phyloP scores from a whole-genome alignment of 768 basidiomycete species.

The Xanthoconium purpureum region DNA sequence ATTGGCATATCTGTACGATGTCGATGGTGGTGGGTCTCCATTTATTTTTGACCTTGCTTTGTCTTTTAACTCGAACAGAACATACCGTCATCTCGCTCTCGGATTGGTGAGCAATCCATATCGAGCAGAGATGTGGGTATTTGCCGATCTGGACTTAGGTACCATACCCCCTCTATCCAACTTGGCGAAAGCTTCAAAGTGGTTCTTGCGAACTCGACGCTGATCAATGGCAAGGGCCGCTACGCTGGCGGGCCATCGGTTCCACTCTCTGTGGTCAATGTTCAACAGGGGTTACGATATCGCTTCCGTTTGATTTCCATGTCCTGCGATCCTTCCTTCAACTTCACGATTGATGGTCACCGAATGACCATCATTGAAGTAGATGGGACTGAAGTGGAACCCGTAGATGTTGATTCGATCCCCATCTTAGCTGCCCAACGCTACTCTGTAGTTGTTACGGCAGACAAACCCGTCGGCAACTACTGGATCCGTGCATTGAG shows the following conservation, averaged over 20 bases:
- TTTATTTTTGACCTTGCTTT: background rate
- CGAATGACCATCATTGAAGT: constrained; percentile 6
- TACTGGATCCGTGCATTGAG: constrained; percentile 1
- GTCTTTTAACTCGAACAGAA: constrained; percentile 15
- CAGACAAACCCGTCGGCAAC: background rate
- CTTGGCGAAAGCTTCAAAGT: background rate
- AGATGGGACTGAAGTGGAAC: background rate
- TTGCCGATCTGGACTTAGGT: background rate
- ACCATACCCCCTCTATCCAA: background rate
- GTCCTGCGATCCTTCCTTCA: background rate
- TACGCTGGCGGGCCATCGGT: background rate
- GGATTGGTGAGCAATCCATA: background rate
- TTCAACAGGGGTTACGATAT: background rate
- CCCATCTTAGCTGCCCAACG: background rate
- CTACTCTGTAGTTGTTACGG: background rate
- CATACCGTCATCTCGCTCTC: constrained; percentile 32
- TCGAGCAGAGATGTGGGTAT: background rate
- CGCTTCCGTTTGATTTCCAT: constrained; percentile 1
- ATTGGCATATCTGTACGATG: constrained; percentile 36
- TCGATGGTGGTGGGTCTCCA: constrained; percentile 36
- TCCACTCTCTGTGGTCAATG: background rate
- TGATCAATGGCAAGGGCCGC: constrained; percentile 3
- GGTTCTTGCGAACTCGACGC: background rate
- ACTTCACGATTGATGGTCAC: constrained; percentile 6
- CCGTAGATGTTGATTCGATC: background rate